Evolutionary conservation across 2,329 filamentous ascomycete genomes (phyloP).

Genomic region (Fusarium sp.): DNA sequence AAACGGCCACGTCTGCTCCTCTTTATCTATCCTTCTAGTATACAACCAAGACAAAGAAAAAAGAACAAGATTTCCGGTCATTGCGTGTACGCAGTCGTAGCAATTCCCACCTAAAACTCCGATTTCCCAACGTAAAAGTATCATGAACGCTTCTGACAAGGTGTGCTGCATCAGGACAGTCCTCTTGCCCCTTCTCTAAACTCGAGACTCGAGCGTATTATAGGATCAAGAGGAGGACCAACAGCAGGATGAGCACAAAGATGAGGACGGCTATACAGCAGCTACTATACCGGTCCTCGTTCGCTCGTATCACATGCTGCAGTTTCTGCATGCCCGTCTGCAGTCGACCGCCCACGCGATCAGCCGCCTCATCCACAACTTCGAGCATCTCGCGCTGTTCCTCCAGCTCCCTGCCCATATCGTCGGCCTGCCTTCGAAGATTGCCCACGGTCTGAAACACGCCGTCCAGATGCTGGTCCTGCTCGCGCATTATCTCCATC

Average conservation of each 20-base stretch:
- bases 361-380: slow-evolving; percentile 84
- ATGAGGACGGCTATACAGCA: slow-evolving; percentile 94
- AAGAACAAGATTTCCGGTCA: slow-evolving; percentile 22
- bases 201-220: slow-evolving; percentile 45
- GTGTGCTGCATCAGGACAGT: neutral
- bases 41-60: slow-evolving; percentile 37
- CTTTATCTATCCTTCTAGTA: slow-evolving; percentile 42
- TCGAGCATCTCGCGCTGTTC: slow-evolving; percentile 93
- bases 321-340: slow-evolving; percentile 90
- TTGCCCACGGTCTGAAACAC: slow-evolving; percentile 95
- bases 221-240: slow-evolving; percentile 80
- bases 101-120: slow-evolving; percentile 39
- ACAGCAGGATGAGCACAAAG: slow-evolving; percentile 85
- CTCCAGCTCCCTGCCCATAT: slow-evolving; percentile 96
- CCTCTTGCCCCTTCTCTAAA: neutral
- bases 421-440: slow-evolving; percentile 87
- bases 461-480: slow-evolving; percentile 91
- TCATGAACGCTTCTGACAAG: slow-evolving; percentile 26
- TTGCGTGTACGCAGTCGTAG: slow-evolving; percentile 16
- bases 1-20: slow-evolving; percentile 20
- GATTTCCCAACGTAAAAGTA: slow-evolving; percentile 14
- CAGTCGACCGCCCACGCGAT: slow-evolving; percentile 87
- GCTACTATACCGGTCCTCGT: slow-evolving; percentile 88
- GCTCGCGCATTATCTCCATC: slow-evolving; percentile 90
- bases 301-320: slow-evolving; percentile 84